Conservation (phyloP, 1,284 basidiomycete species). For the Fomitopsis palustris region DNA sequence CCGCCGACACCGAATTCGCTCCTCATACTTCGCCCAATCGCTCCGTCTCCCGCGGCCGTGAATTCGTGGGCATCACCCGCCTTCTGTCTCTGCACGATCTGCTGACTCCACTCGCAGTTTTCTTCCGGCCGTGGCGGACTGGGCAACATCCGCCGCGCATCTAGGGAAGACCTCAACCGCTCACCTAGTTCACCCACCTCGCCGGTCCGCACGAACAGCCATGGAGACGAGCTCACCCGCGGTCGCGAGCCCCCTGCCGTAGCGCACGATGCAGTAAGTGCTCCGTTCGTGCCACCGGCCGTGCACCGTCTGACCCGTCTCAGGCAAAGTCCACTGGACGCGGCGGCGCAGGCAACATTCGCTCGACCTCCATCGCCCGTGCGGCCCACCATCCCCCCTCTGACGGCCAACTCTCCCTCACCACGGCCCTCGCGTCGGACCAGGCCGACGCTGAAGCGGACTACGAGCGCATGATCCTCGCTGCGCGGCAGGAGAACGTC, state of each 20-base stretch:
- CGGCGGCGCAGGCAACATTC: constrained; percentile 77
- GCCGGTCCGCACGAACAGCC: constrained; percentile 14
- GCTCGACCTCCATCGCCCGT: constrained; percentile 62
- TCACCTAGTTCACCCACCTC: constrained; percentile 39
- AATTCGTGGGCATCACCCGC: constrained; percentile 21
- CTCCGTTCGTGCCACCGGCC: no score
- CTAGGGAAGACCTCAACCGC: constrained; percentile 29
- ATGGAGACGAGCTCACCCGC: constrained; percentile 21
- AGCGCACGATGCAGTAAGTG: not conserved
- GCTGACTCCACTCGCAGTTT: constrained; percentile 28
- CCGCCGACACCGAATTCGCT: not conserved
- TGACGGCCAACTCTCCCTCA: not conserved
- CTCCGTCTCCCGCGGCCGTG: constrained; percentile 29
- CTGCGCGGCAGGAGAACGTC: constrained; percentile 32
- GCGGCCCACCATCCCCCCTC: constrained; percentile 28
- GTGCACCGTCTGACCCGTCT: no score
- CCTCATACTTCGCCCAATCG: constrained; percentile 12
- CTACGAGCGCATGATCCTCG: constrained; percentile 45
- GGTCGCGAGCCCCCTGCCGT: constrained; percentile 46
- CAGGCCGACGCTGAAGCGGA: constrained; percentile 23
- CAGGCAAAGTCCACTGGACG: constrained; percentile 65
- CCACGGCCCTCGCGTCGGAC: constrained; percentile 23
- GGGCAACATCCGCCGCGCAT: constrained; percentile 59
- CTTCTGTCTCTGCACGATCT: not conserved
- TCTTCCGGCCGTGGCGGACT: constrained; percentile 66